These are phyloP conservation scores for Alectoria sarmentosa DNA, from an alignment of 495 filamentous ascomycete species.

Conservation along the genomic window DNA sequence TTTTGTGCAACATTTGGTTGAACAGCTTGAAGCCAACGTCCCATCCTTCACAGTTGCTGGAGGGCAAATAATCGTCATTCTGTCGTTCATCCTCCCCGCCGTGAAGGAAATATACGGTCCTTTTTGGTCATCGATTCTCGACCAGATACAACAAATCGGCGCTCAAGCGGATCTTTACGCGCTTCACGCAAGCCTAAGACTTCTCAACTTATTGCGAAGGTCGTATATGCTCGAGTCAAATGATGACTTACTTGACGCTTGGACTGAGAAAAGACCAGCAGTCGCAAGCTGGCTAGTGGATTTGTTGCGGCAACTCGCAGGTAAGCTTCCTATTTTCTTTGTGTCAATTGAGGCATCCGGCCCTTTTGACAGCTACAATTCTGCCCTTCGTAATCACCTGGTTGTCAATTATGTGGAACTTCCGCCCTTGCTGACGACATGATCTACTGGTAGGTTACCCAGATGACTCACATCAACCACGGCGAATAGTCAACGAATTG, in stretches of 20 bases:
- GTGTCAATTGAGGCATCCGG: background rate
- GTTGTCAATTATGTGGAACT: background rate
- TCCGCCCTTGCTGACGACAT: slow-evolving; percentile 15
- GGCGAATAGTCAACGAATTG: slow-evolving; percentile 63
- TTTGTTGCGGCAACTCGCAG: slow-evolving; percentile 43
- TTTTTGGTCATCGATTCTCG: slow-evolving; percentile 68
- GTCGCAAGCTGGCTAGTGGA: slow-evolving; percentile 52
- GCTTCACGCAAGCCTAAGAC: slow-evolving; percentile 61
- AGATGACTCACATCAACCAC: slow-evolving; percentile 52
- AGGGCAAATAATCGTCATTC: slow-evolving; percentile 51
- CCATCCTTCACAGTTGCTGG: slow-evolving; percentile 26
- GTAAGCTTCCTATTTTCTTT: slow-evolving; percentile 6
- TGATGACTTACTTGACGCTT: slow-evolving; percentile 76
- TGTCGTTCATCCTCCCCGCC: slow-evolving; percentile 59
- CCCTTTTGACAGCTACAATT: background rate
- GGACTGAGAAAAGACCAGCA: slow-evolving; percentile 43
- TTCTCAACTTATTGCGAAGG: slow-evolving; percentile 54
- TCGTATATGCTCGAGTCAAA: slow-evolving; percentile 56
- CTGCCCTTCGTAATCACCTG: background rate
- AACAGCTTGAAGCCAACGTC: slow-evolving; percentile 55
- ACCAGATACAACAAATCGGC: slow-evolving; percentile 51
- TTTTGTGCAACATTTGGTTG: slow-evolving; percentile 67
- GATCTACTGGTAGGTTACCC: slow-evolving; percentile 32
- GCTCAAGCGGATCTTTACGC: slow-evolving; percentile 46
- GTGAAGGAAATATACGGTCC: slow-evolving; percentile 74